Evolutionary conservation across 768 basidiomycete species (phyloP), one percentile per base, ranked within the genome.

Genomic region (Lactarius akahatsu): DNA sequence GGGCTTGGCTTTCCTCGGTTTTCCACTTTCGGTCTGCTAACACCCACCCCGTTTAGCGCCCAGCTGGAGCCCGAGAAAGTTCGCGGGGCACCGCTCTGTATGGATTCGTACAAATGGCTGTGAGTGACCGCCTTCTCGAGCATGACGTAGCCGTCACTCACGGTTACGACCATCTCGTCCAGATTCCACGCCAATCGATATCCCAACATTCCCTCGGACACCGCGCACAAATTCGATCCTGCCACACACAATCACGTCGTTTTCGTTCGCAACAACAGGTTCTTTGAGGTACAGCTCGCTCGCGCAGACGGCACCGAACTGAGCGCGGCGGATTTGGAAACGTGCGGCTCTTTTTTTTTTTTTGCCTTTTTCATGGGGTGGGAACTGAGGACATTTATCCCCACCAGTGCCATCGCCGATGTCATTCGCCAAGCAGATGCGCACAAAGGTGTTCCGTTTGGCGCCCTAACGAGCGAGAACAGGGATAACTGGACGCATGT

Each of bases 81-180:
- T 30, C 83, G 85, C 64, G 87, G 85, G 30, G 79, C 79, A 18
- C 94, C 97, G 2, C 80, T 98, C 9, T 90, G 90, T 77, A 97
- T 96, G 93, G 81, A 80, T 0, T 92, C 93, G n/a, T 97, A 96
- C 84, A 89, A 94, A 76, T 96, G 94, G 89, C 82, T 98, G 82
- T 89, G 71, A 77, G 87, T 13, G 13, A 13, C 56, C 20, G 36
- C 1, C 36, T n/a, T 11, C 15, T 3, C 28, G 10, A 28, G 45
- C n/a, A 10, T 47, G 20, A 23, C 30, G 8, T 34, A 4, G 32
- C 11, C 11, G 40, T 18, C 10, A 7, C 57, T 28, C 40, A 38
- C 63, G 40, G 11, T 47, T 38, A 28, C 45, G 54, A 62, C 15
- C 23, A 45, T 41, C 45, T 47, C 43, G 40, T 57, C 11, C 69